These are phyloP conservation scores for Plasmodium gallinaceum DNA, from an alignment of 169 alveolate species.

Conservation along the genomic window DNA sequence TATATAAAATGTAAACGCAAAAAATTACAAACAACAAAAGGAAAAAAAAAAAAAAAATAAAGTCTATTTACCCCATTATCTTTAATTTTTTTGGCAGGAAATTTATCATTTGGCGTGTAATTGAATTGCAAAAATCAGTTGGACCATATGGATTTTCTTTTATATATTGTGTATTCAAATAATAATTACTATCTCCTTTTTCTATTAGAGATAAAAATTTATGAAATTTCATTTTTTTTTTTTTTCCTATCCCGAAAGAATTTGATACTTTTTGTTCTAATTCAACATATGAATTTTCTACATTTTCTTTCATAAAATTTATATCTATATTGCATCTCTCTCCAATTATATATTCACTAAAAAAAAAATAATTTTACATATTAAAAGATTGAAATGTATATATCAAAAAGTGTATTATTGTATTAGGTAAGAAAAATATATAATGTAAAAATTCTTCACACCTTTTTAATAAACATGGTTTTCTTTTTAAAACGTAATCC, in stretches of 20 bases:
- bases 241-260: constrained; percentile 71
- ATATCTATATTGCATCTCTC: constrained; percentile 42
- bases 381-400: not conserved
- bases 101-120: constrained; percentile 69
- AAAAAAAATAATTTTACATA: constrained; percentile 9
- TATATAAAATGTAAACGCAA: not conserved
- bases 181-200: constrained; percentile 69
- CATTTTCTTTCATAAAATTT: constrained; percentile 61
- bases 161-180: constrained; percentile 74
- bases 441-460: not conserved
- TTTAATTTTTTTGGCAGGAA: constrained; percentile 60
- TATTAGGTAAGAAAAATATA: not conserved
- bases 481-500: constrained; percentile 65
- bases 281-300: constrained; percentile 54
- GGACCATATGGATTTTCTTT: constrained; percentile 71
- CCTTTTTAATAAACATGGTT: constrained; percentile 71
- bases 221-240: constrained; percentile 73
- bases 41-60: not conserved
- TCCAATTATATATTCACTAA: constrained; percentile 60
- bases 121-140: constrained; percentile 62
- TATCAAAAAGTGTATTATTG: not conserved
- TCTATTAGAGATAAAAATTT: constrained; percentile 69
- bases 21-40: constrained; percentile 5
- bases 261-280: constrained; percentile 72
- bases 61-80: constrained; percentile 67